Conservation (phyloP, 2,329 filamentous ascomycete genomes). For the Claviceps paspali region DNA sequence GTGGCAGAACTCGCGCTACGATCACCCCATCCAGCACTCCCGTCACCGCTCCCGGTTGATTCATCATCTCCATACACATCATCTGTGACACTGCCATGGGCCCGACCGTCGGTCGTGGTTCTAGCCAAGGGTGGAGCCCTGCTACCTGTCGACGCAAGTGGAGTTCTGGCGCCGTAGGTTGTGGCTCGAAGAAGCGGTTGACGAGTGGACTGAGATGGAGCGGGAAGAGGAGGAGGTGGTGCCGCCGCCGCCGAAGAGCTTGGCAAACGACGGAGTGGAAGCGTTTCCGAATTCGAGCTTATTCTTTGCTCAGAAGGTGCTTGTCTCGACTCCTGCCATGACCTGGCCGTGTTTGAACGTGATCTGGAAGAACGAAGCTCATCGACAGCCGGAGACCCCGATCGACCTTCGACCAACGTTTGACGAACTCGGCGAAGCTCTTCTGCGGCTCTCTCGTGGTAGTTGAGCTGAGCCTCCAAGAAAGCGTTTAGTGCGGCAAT, state of each 20-base stretch:
- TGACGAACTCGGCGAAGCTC: conserved; percentile 48
- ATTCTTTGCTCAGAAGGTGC: not conserved
- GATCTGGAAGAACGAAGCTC: conserved; percentile 17
- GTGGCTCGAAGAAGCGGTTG: conserved; percentile 1
- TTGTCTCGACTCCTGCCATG: conserved; percentile 18
- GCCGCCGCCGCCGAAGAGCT: conserved; percentile 13
- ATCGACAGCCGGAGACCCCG: conserved; percentile 5
- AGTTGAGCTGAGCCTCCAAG: conserved; percentile 76
- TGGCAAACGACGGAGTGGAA: conserved; percentile 27
- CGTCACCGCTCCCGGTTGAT: conserved; percentile 33
- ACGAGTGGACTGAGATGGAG: conserved; percentile 14
- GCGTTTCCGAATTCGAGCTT: conserved; percentile 19
- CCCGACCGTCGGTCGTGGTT: conserved; percentile 21
- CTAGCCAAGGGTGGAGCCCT: conserved; percentile 28
- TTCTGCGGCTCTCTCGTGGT: conserved; percentile 81
- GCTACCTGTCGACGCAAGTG: conserved; percentile 8
- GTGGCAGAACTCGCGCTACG: conserved; percentile 40
- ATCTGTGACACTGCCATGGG: conserved; percentile 17
- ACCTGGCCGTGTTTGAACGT: conserved; percentile 34
- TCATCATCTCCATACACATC: conserved; percentile 36
- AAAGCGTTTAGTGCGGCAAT: conserved; percentile 67
- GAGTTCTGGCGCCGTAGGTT: conserved; percentile 4
- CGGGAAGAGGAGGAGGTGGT: conserved; percentile 18
- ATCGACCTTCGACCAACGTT: conserved; percentile 22
- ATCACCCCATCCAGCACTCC: conserved; percentile 34